phyloP scores from a whole-genome alignment of 305 asterid genomes.

The Stenogyne calaminthoides region DNA sequence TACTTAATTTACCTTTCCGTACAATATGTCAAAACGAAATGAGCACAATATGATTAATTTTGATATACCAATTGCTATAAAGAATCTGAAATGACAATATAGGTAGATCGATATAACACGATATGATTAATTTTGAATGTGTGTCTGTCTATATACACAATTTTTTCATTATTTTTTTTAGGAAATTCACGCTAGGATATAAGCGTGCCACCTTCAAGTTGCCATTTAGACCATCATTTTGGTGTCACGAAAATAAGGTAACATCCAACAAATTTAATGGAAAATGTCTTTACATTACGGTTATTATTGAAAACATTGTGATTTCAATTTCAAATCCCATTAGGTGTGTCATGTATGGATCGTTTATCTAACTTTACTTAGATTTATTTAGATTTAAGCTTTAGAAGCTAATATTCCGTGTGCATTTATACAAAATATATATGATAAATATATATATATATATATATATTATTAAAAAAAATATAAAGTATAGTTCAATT shows the following conservation, averaged over 20 bases:
- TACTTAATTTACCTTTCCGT: no score
- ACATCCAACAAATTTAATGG: constrained; percentile 3
- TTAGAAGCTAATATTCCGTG: neutral
- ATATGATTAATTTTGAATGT: neutral
- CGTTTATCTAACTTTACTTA: neutral
- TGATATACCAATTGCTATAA: no score
- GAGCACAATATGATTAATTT: no score
- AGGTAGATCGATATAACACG: neutral
- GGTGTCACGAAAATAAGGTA: neutral
- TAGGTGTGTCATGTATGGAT: neutral
- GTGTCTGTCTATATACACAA: neutral
- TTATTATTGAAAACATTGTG: neutral
- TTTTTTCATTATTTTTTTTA: neutral
- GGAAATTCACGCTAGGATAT: neutral
- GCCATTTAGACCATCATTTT: neutral
- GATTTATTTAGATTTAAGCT: neutral
- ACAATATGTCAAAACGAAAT: no score
- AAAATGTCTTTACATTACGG: constrained; percentile 6
- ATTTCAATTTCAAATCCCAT: neutral
- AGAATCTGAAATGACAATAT: neutral
- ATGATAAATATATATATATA: no score
- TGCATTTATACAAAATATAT: no score
- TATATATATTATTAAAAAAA: no score
- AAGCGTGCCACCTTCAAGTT: neutral
- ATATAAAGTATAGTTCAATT: no score